Evolutionary conservation across 371 early-diverging fungal genomes (phyloP), one percentile per base, ranked within the genome.

Genomic region (Phascolomyces articulosus): DNA sequence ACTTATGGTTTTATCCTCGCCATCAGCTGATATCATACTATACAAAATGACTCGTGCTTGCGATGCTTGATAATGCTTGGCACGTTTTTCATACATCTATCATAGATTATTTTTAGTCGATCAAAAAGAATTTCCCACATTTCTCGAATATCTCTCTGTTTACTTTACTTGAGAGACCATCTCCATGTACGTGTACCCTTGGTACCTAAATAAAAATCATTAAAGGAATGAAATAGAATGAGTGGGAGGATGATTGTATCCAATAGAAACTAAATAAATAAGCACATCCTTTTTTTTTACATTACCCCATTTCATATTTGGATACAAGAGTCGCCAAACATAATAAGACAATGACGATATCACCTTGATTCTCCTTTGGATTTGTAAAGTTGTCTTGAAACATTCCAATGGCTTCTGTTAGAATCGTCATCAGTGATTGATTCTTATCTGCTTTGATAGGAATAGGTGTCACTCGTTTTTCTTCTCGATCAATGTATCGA

Each of bases 331-430:
- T 53, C 2, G 68, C 59, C 2, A 58, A 54, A n/a, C 51, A 61
- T 23, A 71, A 64, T 20, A 74, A 40, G 0, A 68, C 64, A 26
- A 71, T 62, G 11, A 16, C 44, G 4, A 44, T n/a, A 16, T n/a
- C 44, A 18, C 44, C 15, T 44, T 44, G 44, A 18, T 41, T 11
- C 3, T 44, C n/a, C 8, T 44, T 16, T 4, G 4, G 4, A 18
- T 44, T 16, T 4, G 15, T 0, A 44, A 13, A 4, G 16, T 44
- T n/a, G 16, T 8, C 16, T 58, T 57, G 67, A 64, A 74, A 74
- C 26, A 71, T 47, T 40, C 64, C 64, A 15, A 58, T 69, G 7
- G 60, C 72, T 60, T 74, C 75, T 15, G 60, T 41, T 11, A 74
- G 41, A 23, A 71, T 56, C 2, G 60, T 55, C 1, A 47, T 61